Base-by-base conservation (phyloP, 805 yeast species). In the Ascoidea rubescens region DNA sequence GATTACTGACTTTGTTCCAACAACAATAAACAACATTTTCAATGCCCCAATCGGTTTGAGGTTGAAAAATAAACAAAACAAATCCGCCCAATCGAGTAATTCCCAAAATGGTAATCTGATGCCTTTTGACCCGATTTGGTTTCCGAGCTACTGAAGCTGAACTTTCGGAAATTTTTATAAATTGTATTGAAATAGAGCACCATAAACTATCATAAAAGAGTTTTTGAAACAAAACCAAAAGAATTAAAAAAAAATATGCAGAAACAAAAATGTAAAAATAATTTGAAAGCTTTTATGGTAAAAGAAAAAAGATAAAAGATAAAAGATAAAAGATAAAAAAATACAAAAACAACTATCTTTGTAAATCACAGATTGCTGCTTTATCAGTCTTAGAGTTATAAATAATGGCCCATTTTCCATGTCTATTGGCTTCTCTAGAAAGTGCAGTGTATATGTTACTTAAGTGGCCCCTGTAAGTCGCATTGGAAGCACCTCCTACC, bases 391-490 rank as follows among this genome's bases (percentile, higher is more conserved):
- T 86, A n/a, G 87, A 78, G 14, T 96, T 82, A 57, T 80, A 82
- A 5, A 91, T 62, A 21, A 91, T 71, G 1, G 86, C 93, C 84
- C 87, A 83, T 58, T 77, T 78, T 0, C 82, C 74, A 1, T 90
- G 88, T 60, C 79, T 79, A 1, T 78, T 60, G 2, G 84, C 79
- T 58, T 91, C 98, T 58, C 83, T 87, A 4, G 76, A 69, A 49
- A 91, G 71, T 1, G 87, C 78, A 56, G 77, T 80, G 64, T 84
- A 84, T 12, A 93, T 82, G 53, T 80, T 82, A 17, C 78, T 68
- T 7, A 91, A 82, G 67, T 84, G 90, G 52, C 89, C 87, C 64
- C 88, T 74, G 14, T 96, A 95, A 1, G 82, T 74, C 4, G 93
- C 71, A 59, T 80, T 85, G n/a, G 87, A 80, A 2, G 84, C 78